Percentiles rank a stretch among this genome's conserved stretches.
Evolutionary conservation across 1,284 basidiomycete species (phyloP).

Genomic region (Earliella scabrosa): DNA sequence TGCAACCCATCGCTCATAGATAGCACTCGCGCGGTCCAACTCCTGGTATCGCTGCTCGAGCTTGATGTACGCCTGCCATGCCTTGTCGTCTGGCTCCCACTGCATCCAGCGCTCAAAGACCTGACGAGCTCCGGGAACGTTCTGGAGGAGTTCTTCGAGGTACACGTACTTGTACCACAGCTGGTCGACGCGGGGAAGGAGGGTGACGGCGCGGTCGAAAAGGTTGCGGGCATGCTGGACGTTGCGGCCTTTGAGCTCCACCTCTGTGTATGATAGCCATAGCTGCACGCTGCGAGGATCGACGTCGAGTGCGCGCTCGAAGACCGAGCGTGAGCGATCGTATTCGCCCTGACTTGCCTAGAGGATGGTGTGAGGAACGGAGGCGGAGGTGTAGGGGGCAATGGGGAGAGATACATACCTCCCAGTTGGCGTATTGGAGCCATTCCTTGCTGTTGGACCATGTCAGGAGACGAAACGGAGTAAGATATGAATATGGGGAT

Average conservation of each 20-base stretch:
- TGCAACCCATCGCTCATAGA: slow-evolving; percentile 96
- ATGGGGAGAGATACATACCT: slow-evolving; percentile 45
- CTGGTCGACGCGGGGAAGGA: slow-evolving; percentile 93
- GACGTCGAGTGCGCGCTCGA: slow-evolving; percentile 96
- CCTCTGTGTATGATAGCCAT: slow-evolving; percentile 98
- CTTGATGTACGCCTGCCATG: slow-evolving; percentile 99
- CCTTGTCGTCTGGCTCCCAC: slow-evolving; percentile 99
- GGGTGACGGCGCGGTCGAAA: slow-evolving; percentile 94
- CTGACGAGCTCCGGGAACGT: slow-evolving; percentile 93
- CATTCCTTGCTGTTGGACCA: slow-evolving; percentile 68
- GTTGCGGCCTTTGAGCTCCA: slow-evolving; percentile 97
- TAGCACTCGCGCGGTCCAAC: slow-evolving; percentile 86
- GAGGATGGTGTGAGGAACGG: no score
- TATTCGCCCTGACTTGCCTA: slow-evolving; percentile 97
- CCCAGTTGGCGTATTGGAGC: slow-evolving; percentile 85
- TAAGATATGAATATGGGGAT: not conserved
- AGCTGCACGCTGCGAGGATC: slow-evolving; percentile 88
- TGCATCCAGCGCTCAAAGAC: slow-evolving; percentile 99
- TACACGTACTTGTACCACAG: slow-evolving; percentile 99
- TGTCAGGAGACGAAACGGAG: slow-evolving; percentile 9
- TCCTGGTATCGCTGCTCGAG: slow-evolving; percentile 95
- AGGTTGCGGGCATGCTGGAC: slow-evolving; percentile 97
- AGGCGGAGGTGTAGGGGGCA: slow-evolving; percentile 24
- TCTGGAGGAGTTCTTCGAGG: slow-evolving; percentile 95
- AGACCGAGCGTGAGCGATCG: slow-evolving; percentile 91